A percentile compares a stretch with the other conserved stretches of the same genome.
Conservation (phyloP, 306 rosid genomes). For the Vachellia collinsii region DNA sequence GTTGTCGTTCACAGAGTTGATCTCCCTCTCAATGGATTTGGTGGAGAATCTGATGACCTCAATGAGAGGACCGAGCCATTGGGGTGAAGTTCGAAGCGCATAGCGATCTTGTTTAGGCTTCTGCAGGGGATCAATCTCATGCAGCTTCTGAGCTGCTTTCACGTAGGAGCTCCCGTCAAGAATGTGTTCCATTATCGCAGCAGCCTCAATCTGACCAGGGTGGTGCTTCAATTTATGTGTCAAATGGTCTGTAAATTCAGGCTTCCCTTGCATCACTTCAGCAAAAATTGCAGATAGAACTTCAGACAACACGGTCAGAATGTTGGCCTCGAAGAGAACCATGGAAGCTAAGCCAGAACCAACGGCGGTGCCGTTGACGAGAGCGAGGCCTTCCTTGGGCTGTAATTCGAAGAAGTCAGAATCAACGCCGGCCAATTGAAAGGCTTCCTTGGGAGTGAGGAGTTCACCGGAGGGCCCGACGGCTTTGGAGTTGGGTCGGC, state of each 20-base stretch:
- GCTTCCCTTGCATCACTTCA: slow-evolving; percentile 91
- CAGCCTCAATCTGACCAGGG: slow-evolving; percentile 96
- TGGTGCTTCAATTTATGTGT: slow-evolving; percentile 89
- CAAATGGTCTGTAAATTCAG: slow-evolving; percentile 90
- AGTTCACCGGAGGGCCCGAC: slow-evolving; percentile 67
- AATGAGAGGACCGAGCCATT: slow-evolving; percentile 90
- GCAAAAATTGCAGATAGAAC: slow-evolving; percentile 77
- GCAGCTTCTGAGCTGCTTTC: slow-evolving; percentile 71
- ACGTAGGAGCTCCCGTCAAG: slow-evolving; percentile 83
- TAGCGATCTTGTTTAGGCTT: slow-evolving; percentile 89
- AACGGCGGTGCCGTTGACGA: slow-evolving; percentile 91
- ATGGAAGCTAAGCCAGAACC: slow-evolving; percentile 90
- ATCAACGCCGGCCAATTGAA: slow-evolving; percentile 54
- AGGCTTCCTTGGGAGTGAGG: slow-evolving; percentile 67
- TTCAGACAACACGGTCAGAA: slow-evolving; percentile 67
- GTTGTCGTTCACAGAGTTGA: slow-evolving; percentile 88
- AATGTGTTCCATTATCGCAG: slow-evolving; percentile 94
- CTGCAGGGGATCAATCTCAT: slow-evolving; percentile 78
- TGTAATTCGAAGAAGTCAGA: slow-evolving; percentile 80
- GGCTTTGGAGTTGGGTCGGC: slow-evolving; percentile 76
- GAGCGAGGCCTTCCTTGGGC: slow-evolving; percentile 94
- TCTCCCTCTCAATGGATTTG: slow-evolving; percentile 87
- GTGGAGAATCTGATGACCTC: slow-evolving; percentile 89
- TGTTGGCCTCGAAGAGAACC: slow-evolving; percentile 81
- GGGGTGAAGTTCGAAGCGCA: slow-evolving; percentile 90